A percentile compares a stretch with the other conserved stretches of the same genome.
Conservation (phyloP, 2,329 filamentous ascomycete species). For the Aureobasidium sp. region DNA sequence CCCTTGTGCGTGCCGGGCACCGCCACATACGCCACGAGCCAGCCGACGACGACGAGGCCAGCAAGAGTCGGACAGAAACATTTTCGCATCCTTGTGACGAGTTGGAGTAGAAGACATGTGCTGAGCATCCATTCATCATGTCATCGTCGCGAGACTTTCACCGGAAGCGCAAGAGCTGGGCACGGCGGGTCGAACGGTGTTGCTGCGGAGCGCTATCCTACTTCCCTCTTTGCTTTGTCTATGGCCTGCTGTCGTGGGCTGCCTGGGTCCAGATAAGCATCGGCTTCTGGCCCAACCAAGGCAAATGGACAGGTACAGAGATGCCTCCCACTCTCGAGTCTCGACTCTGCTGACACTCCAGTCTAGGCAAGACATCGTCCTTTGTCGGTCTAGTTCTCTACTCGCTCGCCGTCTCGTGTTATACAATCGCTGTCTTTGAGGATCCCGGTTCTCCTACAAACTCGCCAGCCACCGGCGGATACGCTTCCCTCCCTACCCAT, state of each 20-base stretch:
- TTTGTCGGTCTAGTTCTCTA: slow-evolving; percentile 62
- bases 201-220: slow-evolving; percentile 75
- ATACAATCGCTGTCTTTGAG: slow-evolving; percentile 89
- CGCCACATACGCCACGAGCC: slow-evolving; percentile 7
- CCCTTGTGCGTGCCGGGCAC: not conserved
- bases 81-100: not conserved
- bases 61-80: not conserved
- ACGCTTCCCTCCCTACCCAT: slow-evolving; percentile 17
- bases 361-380: slow-evolving; percentile 27
- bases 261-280: slow-evolving; percentile 78
- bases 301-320: slow-evolving; percentile 35
- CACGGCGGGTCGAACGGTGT: slow-evolving; percentile 66
- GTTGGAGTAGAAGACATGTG: not conserved
- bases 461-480: slow-evolving; percentile 10
- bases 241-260: slow-evolving; percentile 85
- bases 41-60: not conserved
- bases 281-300: slow-evolving; percentile 49
- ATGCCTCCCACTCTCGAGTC: not conserved
- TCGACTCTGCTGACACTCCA: not conserved
- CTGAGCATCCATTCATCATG: not conserved
- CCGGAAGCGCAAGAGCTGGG: slow-evolving; percentile 42
- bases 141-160: slow-evolving; percentile 31
- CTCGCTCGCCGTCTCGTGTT: slow-evolving; percentile 73
- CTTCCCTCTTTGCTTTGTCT: slow-evolving; percentile 84
- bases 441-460: slow-evolving; percentile 62